Evolutionary conservation across 1,284 basidiomycete species (phyloP), one percentile per base, ranked within the genome.

Genomic region (Xerocomus nothofagi): DNA sequence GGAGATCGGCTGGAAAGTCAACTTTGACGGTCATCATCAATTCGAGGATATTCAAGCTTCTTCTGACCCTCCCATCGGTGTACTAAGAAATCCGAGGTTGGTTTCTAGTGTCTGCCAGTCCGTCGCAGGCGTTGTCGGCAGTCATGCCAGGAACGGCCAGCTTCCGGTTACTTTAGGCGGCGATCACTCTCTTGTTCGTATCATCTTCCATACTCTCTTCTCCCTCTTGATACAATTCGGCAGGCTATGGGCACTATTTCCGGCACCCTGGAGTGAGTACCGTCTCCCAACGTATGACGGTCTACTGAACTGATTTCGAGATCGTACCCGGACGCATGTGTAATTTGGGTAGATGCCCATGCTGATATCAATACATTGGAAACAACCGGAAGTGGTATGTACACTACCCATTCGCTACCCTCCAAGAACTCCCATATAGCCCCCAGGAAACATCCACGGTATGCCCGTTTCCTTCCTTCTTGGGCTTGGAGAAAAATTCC

Each of bases 381-480:
- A 47, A 87, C 91, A 11, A 97, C 95, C 20, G 84, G 79, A 51
- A 88, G 91, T 50, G 95, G 84, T 80, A 62, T 43, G 72, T 60
- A 37, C 53, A 23, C 21, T 38, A 17, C 1, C 24, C 34, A n/a
- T 24, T 15, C 20, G 20, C 36, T 14, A 33, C 17, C 27, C 7
- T 26, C 18, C 20, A 23, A n/a, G 18, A 9, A 14, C 36, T 36
- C 49, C n/a, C 51, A 61, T 53, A 24, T 31, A 12, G 8, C 15
- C 26, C 2, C 14, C 64, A 86, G 86, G 96, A 39, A 98, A 99
- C 73, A 85, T 99, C 55, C 97, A 99, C 73, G 97, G 97, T 56
- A 98, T 97, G 86, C 97, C 96, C 32, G 81, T 98, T 41, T 92
- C 96, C 17, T 99, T 99, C 82, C 83, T 99, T 45, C 79, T 94